phyloP scores from a whole-genome alignment of 441 rosid genomes.

The Gossypium davidsonii region DNA sequence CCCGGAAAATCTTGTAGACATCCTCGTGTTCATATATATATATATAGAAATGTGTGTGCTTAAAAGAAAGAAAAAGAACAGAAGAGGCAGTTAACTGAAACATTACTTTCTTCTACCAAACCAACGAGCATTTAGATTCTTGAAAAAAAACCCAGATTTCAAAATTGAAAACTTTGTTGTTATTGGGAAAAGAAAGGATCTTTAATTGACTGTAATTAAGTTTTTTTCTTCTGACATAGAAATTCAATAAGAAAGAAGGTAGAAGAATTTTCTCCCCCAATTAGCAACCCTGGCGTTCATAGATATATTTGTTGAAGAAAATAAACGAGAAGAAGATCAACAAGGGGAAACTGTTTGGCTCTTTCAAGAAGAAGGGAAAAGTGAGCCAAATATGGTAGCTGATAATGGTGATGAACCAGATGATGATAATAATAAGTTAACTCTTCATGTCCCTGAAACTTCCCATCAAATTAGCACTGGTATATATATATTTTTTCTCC shows the following conservation, averaged over 20 bases:
- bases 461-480: slow-evolving; percentile 90
- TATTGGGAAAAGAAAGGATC: neutral
- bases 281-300: slow-evolving; percentile 26
- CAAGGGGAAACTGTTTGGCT: slow-evolving; percentile 32
- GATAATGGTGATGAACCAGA: slow-evolving; percentile 10
- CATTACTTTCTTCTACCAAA: neutral
- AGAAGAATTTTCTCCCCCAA: neutral
- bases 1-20: too few relatives aligned
- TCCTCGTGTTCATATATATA: neutral
- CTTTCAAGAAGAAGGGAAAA: slow-evolving; percentile 12
- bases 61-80: neutral
- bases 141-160: neutral
- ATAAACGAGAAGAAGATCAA: slow-evolving; percentile 11
- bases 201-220: neutral
- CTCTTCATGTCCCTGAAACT: slow-evolving; percentile 58
- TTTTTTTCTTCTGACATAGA: neutral
- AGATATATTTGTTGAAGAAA: slow-evolving; percentile 4
- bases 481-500: neutral
- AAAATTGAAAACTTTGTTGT: neutral
- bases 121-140: neutral
- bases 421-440: slow-evolving; percentile 20
- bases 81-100: neutral
- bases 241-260: neutral
- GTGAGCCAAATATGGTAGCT: slow-evolving; percentile 21
- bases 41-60: neutral